These are phyloP conservation scores for Astragalus membranaceus DNA, from an alignment of 306 rosid species.

Conservation along the genomic window DNA sequence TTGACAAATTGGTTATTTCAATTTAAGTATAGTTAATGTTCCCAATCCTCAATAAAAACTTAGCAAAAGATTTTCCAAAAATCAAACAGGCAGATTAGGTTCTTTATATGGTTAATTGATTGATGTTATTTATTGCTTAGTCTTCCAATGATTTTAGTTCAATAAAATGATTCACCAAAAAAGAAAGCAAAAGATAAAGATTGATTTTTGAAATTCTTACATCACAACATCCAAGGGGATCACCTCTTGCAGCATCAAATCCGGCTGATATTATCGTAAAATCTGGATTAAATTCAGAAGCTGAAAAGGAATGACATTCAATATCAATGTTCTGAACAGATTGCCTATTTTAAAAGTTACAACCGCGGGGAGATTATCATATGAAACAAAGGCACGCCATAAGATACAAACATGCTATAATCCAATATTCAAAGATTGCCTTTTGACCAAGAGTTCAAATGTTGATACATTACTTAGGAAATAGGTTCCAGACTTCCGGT, in stretches of 20 bases:
- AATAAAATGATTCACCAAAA: background rate
- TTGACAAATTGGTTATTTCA: background rate
- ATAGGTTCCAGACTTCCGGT: background rate
- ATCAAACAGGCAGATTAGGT: background rate
- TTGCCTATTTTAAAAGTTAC: background rate
- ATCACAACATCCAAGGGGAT: constrained; percentile 94
- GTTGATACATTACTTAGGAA: background rate
- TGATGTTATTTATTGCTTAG: constrained; percentile 12
- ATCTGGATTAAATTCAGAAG: constrained; percentile 84
- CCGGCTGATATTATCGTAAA: constrained; percentile 95
- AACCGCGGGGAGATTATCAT: background rate
- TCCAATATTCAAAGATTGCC: background rate
- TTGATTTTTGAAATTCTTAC: constrained; percentile 39
- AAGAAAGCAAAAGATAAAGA: background rate
- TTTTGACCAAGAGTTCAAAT: background rate
- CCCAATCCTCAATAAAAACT: constrained; percentile 2
- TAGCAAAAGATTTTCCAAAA: background rate
- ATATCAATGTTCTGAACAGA: constrained; percentile 7
- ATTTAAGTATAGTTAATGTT: background rate
- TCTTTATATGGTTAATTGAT: constrained; percentile 10
- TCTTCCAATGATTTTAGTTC: background rate
- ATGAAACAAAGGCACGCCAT: background rate
- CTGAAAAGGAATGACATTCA: constrained; percentile 45
- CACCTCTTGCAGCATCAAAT: constrained; percentile 99
- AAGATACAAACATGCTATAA: background rate